A percentile compares a stretch with the other conserved stretches of the same genome.
Conservation (phyloP, 2,329 filamentous ascomycete genomes). For the Cytospora mali region DNA sequence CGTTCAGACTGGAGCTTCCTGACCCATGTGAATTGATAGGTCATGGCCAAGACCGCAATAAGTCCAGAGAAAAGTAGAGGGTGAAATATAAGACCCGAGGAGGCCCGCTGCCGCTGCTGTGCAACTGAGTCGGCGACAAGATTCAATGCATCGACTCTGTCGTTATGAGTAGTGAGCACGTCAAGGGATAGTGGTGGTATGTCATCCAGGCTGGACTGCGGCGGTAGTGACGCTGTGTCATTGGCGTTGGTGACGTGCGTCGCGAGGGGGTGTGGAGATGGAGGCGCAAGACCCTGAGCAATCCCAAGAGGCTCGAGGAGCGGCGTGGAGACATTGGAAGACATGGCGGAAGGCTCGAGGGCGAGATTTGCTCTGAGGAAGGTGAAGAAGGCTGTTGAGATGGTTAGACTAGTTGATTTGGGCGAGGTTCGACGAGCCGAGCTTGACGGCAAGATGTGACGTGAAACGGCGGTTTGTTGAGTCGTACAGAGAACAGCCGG, state of each 20-base stretch:
- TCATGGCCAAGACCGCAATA: conserved; percentile 44
- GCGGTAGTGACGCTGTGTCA: conserved; percentile 34
- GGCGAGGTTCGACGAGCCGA: not conserved
- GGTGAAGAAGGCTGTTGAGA: conserved; percentile 72
- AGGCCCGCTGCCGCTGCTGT: conserved; percentile 74
- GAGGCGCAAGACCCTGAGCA: conserved; percentile 33
- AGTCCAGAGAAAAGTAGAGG: conserved; percentile 56
- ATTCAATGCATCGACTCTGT: conserved; percentile 68
- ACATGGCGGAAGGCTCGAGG: conserved; percentile 62
- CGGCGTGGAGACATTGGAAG: conserved; percentile 67
- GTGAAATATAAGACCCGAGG: conserved; percentile 65
- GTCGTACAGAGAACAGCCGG: not conserved
- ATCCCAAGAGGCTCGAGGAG: conserved; percentile 53
- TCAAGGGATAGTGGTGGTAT: conserved; percentile 68
- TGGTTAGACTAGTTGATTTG: conserved; percentile 26
- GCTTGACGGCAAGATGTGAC: not conserved
- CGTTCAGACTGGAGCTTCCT: conserved; percentile 36
- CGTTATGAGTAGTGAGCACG: conserved; percentile 54
- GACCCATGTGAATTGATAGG: conserved; percentile 52
- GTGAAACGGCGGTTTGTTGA: not conserved
- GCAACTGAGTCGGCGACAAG: conserved; percentile 81
- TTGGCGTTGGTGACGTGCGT: conserved; percentile 36
- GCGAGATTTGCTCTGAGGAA: conserved; percentile 81
- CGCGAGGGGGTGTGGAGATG: conserved; percentile 43
- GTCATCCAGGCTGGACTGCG: conserved; percentile 45